A percentile compares a stretch with the other conserved stretches of the same genome.
Conservation (phyloP, 2,329 filamentous ascomycete genomes). For the Pseudogymnoascus sp. region DNA sequence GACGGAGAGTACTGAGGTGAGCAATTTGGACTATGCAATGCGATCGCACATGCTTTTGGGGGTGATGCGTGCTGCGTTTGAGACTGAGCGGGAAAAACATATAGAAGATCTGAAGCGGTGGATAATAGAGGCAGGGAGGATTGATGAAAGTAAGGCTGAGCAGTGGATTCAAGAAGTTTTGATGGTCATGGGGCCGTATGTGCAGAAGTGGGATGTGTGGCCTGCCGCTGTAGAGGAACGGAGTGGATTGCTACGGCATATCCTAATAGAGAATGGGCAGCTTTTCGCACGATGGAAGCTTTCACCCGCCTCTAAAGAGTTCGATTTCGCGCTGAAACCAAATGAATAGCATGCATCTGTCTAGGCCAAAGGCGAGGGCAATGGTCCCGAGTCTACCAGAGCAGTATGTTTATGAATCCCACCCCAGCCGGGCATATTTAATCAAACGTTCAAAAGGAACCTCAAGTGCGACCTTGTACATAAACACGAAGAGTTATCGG, state of each 20-base stretch:
- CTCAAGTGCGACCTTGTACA: too few relatives aligned
- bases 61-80: neutral
- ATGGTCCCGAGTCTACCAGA: neutral
- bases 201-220: neutral
- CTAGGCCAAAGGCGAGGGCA: neutral
- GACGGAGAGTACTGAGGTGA: neutral
- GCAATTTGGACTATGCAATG: neutral
- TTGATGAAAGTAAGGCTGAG: neutral
- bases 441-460: too few relatives aligned
- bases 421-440: too few relatives aligned
- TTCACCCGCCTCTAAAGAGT: neutral
- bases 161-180: neutral
- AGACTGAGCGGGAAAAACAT: neutral
- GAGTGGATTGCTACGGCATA: neutral
- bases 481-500: too few relatives aligned
- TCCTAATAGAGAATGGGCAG: neutral
- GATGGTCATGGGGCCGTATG: neutral
- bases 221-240: neutral
- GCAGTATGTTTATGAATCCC: too few relatives aligned
- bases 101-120: neutral
- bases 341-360: neutral
- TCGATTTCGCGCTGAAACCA: neutral
- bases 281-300: neutral
- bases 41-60: neutral
- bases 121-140: neutral